Evolutionary conservation across 2,329 filamentous ascomycete species (phyloP), one percentile per base, ranked within the genome.

Genomic region (Nigrospora oryzae): DNA sequence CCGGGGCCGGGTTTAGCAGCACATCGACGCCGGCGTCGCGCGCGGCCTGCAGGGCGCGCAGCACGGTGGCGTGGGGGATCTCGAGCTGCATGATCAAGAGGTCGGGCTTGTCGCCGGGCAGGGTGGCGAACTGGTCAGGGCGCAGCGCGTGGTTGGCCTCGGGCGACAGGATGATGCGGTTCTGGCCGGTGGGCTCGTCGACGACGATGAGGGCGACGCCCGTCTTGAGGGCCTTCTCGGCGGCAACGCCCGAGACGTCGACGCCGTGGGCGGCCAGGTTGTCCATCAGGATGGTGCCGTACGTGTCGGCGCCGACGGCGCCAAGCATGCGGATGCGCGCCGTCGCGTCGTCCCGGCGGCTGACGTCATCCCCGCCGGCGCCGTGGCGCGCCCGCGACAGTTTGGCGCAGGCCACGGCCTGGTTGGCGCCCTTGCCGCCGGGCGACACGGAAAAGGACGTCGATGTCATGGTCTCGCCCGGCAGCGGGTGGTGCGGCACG

Each of bases 401-500:
- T 51, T 91, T 86, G 42, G 84, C 86, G 66, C 85, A 89, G 19
- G 89, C 89, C 45, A 95, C 86, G 48, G 89, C 90, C 70, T 97
- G 91, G 70, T 97, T 97, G 49, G 90, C 89, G 51, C 91, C 91
- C 69, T 98, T 98, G 46, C 93, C 91, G 56, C 91, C 93, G 30
- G 86, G 83, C 37, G 86, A 89, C 33, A 84, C 88, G 59, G 76
- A 76, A 68, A 95, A 95, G 16, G 80, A 81, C 52, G 72, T 81
- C 40, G 88, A 79, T 3, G 86, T 90, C 42, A 97, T 75, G 3
- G 91, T 97, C 68, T 98, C 91, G 53, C 91, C 93, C 1, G 85
- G 83, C 1, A 75, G 69, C 1, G 93, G 91, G 51, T 95, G 81
- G 51, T 91, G 87, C 5, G 87, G 74, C 32, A 93, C 93, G 56